Evolutionary conservation across 805 yeast genomes (phyloP).

Genomic region (Torulaspora indica): DNA sequence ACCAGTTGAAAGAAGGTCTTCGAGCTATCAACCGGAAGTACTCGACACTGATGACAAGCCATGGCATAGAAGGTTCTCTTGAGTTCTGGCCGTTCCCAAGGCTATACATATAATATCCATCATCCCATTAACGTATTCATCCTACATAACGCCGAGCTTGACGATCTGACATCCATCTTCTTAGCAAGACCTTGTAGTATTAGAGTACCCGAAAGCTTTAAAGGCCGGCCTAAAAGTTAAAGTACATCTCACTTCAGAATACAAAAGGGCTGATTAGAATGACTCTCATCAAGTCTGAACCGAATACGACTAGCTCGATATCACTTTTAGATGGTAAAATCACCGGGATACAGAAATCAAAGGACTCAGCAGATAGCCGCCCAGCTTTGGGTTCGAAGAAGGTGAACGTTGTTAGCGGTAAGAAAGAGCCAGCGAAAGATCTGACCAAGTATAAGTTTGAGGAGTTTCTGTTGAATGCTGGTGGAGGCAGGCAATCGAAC

Average conservation of each 20-base stretch:
- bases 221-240: background rate
- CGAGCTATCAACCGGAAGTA: slow-evolving; percentile 21
- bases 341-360: background rate
- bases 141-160: background rate
- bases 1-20: slow-evolving; percentile 32
- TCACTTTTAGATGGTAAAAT: background rate
- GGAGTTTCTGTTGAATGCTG: slow-evolving; percentile 11
- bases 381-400: slow-evolving; percentile 21
- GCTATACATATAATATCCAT: too few species aligned
- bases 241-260: background rate
- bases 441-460: slow-evolving; percentile 12
- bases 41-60: slow-evolving; percentile 13
- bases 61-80: slow-evolving; percentile 10
- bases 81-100: background rate
- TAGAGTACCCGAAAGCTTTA: background rate
- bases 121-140: background rate
- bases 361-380: slow-evolving; percentile 17
- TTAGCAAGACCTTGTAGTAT: background rate
- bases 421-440: slow-evolving; percentile 8
- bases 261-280: background rate
- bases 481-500: background rate
- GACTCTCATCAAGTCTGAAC: slow-evolving; percentile 16
- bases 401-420: slow-evolving; percentile 8
- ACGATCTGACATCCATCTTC: background rate
- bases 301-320: slow-evolving; percentile 1